Evolutionary conservation across 805 yeast species (phyloP).

Genomic region (Candida maris): DNA sequence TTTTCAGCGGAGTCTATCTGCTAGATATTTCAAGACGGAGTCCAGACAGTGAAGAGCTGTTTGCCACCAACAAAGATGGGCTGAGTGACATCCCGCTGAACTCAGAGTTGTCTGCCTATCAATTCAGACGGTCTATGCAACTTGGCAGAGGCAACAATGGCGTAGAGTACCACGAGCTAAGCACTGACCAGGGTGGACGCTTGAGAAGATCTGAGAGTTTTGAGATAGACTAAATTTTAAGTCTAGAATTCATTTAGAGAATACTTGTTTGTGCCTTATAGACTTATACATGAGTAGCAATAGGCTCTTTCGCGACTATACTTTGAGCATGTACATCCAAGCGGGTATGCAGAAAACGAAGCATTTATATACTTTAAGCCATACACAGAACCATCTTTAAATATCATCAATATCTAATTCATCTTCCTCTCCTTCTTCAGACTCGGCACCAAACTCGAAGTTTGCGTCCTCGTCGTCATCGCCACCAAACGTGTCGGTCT

Average conservation of each 20-base stretch:
- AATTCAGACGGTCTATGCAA: conserved; percentile 76
- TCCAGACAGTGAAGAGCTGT: conserved; percentile 43
- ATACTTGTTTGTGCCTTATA: no score
- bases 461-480: conserved; percentile 97
- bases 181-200: conserved; percentile 41
- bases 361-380: no score
- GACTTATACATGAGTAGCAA: no score
- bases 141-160: conserved; percentile 38
- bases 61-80: conserved; percentile 47
- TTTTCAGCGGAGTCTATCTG: conserved; percentile 82
- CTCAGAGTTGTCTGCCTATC: conserved; percentile 70
- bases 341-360: no score
- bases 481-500: conserved; percentile 94
- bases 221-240: conserved; percentile 39
- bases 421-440: conserved; percentile 70
- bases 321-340: no score
- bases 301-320: no score
- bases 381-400: conserved; percentile 44
- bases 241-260: no score
- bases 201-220: conserved; percentile 62
- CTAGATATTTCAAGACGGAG: conserved; percentile 72
- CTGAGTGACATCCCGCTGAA: conserved; percentile 69
- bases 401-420: conserved; percentile 94
- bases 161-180: conserved; percentile 22
- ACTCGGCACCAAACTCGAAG: conserved; percentile 95